Conservation (phyloP, 768 basidiomycete genomes). For the Kwoniella dejecticola region DNA sequence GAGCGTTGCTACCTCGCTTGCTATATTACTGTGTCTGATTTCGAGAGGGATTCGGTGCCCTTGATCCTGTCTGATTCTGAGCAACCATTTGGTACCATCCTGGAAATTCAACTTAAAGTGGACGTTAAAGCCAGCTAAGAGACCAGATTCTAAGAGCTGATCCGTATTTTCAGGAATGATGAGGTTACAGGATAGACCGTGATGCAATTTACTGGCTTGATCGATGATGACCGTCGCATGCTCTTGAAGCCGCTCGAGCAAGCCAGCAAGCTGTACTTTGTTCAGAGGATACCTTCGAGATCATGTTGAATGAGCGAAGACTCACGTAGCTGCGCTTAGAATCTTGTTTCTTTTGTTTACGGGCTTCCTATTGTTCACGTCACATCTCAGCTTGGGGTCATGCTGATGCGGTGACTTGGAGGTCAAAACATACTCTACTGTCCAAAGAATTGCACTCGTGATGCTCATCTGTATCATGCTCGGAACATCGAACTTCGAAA, state of each 20-base stretch:
- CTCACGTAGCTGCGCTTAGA: neutral
- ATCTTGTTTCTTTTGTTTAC: neutral
- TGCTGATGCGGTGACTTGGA: too few species aligned
- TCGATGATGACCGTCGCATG: neutral
- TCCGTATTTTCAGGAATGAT: neutral
- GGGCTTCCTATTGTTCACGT: neutral
- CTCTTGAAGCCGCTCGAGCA: neutral
- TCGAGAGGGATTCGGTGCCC: neutral
- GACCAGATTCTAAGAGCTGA: neutral
- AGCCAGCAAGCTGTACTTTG: neutral
- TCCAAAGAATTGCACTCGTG: neutral
- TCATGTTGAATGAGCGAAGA: too few species aligned
- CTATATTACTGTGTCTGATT: neutral
- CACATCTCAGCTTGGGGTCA: too few species aligned
- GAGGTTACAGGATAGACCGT: neutral
- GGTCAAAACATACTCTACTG: neutral
- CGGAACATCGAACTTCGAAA: constrained; percentile 2
- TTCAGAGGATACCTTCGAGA: too few species aligned
- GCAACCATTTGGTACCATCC: constrained; percentile 9
- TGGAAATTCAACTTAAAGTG: constrained; percentile 8
- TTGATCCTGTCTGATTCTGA: constrained; percentile 2
- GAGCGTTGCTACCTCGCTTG: constrained; percentile 13
- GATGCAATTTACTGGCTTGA: neutral
- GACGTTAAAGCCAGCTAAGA: constrained; percentile 2
- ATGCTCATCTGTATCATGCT: neutral